Conservation (phyloP, 208 protist genomes). For the Acanthamoeba lenticulata region DNA sequence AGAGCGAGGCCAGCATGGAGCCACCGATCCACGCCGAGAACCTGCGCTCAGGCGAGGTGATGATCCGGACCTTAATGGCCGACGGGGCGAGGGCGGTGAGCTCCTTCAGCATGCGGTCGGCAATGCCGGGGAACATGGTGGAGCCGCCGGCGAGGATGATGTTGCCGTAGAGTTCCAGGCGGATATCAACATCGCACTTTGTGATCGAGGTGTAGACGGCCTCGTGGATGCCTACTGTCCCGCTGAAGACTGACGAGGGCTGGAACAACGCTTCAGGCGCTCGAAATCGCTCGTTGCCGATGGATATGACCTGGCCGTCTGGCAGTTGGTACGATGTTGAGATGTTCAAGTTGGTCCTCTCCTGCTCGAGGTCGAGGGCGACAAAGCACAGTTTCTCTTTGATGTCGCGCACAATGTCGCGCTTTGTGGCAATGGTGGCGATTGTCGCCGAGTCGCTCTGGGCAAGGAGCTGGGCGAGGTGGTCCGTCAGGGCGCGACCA, state of each 20-base stretch:
- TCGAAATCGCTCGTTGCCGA: conserved; percentile 80
- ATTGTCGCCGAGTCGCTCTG: conserved; percentile 96
- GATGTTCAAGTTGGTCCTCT: conserved; percentile 89
- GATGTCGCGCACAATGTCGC: conserved; percentile 90
- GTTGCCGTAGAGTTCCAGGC: conserved; percentile 96
- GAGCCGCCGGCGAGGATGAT: conserved; percentile 93
- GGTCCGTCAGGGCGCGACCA: conserved; percentile 93
- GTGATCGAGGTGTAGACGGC: conserved; percentile 97
- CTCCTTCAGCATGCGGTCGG: conserved; percentile 96
- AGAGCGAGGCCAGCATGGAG: conserved; percentile 85
- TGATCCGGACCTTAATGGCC: conserved; percentile 63
- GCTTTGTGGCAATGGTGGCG: conserved; percentile 91
- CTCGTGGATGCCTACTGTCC: conserved; percentile 96
- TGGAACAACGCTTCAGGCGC: conserved; percentile 97
- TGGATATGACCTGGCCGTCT: conserved; percentile 69
- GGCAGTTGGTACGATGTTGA: conserved; percentile 60
- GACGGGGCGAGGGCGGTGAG: conserved; percentile 91
- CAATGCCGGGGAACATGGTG: conserved; percentile 85
- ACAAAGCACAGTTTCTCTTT: conserved; percentile 78
- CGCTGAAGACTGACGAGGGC: conserved; percentile 91
- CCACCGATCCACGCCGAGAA: conserved; percentile 89
- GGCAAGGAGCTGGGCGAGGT: conserved; percentile 93
- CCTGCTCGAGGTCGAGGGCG: conserved; percentile 94
- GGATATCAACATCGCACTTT: conserved; percentile 95
- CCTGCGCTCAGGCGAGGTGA: conserved; percentile 81